A percentile compares a stretch with the other conserved stretches of the same genome.
Evolutionary conservation across 2,329 filamentous ascomycete genomes (phyloP).

Genomic region (Didymella arachidicola): DNA sequence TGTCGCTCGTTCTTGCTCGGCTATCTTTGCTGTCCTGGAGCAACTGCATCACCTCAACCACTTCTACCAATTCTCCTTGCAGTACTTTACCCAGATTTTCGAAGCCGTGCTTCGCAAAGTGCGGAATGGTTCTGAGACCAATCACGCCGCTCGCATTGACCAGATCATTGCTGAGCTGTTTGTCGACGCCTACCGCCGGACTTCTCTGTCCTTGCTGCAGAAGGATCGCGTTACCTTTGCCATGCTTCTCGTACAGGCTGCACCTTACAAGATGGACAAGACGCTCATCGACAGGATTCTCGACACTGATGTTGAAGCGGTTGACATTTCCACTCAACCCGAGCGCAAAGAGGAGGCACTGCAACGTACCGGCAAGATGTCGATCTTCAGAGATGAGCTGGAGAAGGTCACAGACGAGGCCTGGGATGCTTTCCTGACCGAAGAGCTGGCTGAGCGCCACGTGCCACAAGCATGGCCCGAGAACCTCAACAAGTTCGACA

Average conservation of each 20-base stretch:
- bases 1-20: slow-evolving; percentile 93
- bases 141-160: slow-evolving; percentile 82
- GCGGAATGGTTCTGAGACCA: slow-evolving; percentile 73
- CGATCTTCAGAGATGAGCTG: slow-evolving; percentile 76
- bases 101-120: slow-evolving; percentile 86
- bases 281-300: slow-evolving; percentile 84
- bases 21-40: slow-evolving; percentile 95
- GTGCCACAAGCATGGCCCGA: slow-evolving; percentile 80
- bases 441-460: slow-evolving; percentile 85
- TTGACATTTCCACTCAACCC: slow-evolving; percentile 76
- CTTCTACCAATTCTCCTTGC: slow-evolving; percentile 98
- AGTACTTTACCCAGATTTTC: slow-evolving; percentile 98
- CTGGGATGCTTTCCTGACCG: slow-evolving; percentile 84
- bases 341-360: slow-evolving; percentile 73
- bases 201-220: slow-evolving; percentile 89
- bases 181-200: slow-evolving; percentile 88
- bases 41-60: slow-evolving; percentile 98
- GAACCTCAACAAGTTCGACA: slow-evolving; percentile 70
- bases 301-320: slow-evolving; percentile 76
- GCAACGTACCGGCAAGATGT: slow-evolving; percentile 71
- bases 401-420: slow-evolving; percentile 66
- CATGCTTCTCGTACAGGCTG: slow-evolving; percentile 92
- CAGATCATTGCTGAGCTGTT: slow-evolving; percentile 93
- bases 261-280: slow-evolving; percentile 97
- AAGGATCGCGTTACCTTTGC: slow-evolving; percentile 94